Evolutionary conservation across 306 rosid species (phyloP), one percentile per base, ranked within the genome.

Genomic region (Citrullus mucosospermus): DNA sequence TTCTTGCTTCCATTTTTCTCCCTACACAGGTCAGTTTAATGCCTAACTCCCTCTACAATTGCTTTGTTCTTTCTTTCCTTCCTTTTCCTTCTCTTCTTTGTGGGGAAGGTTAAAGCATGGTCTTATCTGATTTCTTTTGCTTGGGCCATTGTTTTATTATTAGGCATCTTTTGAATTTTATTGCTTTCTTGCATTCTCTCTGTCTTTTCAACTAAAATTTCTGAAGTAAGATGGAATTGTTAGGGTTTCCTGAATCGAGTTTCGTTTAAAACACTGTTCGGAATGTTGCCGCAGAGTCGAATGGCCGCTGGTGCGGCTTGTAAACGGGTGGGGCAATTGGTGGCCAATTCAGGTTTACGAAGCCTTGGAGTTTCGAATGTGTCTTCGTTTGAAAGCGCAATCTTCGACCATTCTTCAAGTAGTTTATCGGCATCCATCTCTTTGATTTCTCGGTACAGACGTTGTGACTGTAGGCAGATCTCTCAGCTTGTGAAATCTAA

Each of bases 301-400:
- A 93, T 93, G 98, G 95, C 93, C 87, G 88, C 88, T 11, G 88
- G 80, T 14, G 88, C 87, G 88, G 93, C 91, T 38, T 86, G 82
- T 83, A 88, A 76, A 85, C 88, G 95, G 53, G 75, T 86, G 50
- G 85, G 82, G 70, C 88, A 51, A 56, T 75, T 86, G 28, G 82
- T 87, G 36, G 69, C 76, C 48, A 68, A 60, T 79, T 86, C 85
- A 15, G 82, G 81, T 76, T 81, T 85, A 39, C 84, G 85, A 77
- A 85, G 86, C 62, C 61, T 79, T 56, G 89, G 83, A 50, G 87
- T 81, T 79, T 85, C 85, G 32, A 85, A 81, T 67, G 61, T 78
- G 15, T 63, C 73, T 78, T 78, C 84, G 20, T 81, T 72, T 53
- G 83, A 81, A 80, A 78, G 78, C 65, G 9, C 78, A 75, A 75